Conservation (phyloP, 148 eudicot species). For the Vaccinium myrtillus region DNA sequence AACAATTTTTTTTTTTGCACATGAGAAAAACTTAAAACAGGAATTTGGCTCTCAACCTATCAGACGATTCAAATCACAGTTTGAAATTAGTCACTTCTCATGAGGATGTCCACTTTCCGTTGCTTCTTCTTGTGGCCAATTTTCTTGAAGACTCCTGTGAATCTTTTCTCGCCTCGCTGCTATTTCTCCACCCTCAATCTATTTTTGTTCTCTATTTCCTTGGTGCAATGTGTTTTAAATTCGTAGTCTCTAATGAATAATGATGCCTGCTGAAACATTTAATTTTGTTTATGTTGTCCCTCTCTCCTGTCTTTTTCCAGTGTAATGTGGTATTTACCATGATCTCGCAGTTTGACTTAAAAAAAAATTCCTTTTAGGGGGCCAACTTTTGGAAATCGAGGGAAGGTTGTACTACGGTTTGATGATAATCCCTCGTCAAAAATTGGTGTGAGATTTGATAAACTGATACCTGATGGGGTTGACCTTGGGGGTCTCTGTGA, state of each 20-base stretch:
- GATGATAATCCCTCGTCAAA: slow-evolving; percentile 80
- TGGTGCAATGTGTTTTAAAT: background rate
- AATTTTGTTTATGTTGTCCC: background rate
- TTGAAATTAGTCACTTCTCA: background rate
- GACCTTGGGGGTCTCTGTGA: slow-evolving; percentile 84
- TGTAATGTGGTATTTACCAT: slow-evolving; percentile 1
- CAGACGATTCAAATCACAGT: background rate
- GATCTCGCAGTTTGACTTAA: slow-evolving; percentile 1
- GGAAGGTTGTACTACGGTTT: slow-evolving; percentile 79
- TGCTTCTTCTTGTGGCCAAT: slow-evolving; percentile 8
- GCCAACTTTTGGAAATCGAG: slow-evolving; percentile 70
- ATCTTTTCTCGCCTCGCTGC: background rate
- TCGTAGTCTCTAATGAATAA: background rate
- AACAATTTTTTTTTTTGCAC: background rate
- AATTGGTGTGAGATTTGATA: slow-evolving; percentile 93
- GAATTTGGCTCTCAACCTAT: background rate
- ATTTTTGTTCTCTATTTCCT: background rate
- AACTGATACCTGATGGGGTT: slow-evolving; percentile 69
- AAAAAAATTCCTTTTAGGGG: slow-evolving; percentile 48
- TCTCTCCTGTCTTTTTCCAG: background rate
- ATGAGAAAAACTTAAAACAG: background rate
- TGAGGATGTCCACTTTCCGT: background rate
- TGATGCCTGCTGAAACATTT: background rate
- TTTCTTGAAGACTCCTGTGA: background rate
- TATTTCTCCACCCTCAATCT: background rate